These are phyloP conservation scores for Hanseniaspora mollemarum DNA, from an alignment of 805 yeast species.

Conservation along the genomic window DNA sequence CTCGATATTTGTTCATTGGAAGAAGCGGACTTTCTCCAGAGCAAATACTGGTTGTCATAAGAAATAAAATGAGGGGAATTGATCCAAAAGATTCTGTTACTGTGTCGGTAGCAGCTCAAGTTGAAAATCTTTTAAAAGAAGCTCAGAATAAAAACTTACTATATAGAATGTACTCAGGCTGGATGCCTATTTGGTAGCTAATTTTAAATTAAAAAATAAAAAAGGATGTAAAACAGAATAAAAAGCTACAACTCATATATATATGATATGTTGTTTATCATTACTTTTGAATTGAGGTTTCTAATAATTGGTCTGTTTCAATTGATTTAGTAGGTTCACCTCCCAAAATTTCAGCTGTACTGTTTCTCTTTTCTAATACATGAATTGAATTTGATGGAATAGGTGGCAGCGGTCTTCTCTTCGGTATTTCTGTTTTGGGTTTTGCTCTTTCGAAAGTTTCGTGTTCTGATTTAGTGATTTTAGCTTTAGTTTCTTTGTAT, in stretches of 20 bases:
- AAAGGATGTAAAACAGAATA: too few species aligned
- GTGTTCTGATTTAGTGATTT: too few species aligned
- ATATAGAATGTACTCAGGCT: slow-evolving; percentile 84
- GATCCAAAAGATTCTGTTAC: slow-evolving; percentile 72
- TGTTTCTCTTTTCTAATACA: neutral
- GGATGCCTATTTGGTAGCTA: slow-evolving; percentile 63
- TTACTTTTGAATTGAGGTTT: too few species aligned
- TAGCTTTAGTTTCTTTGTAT: neutral
- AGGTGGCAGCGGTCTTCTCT: slow-evolving; percentile 26
- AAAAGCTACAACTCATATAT: neutral
- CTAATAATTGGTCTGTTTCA: neutral
- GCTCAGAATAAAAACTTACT: slow-evolving; percentile 63
- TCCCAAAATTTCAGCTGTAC: neutral
- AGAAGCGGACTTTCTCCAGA: slow-evolving; percentile 41
- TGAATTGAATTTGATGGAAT: slow-evolving; percentile 14
- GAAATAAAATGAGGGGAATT: slow-evolving; percentile 75
- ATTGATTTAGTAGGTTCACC: neutral
- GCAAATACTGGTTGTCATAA: slow-evolving; percentile 55
- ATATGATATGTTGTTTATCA: neutral
- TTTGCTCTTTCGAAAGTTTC: too few species aligned
- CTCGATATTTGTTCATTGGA: slow-evolving; percentile 20
- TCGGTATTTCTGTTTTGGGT: slow-evolving; percentile 23
- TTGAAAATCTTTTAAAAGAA: slow-evolving; percentile 73
- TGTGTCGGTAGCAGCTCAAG: slow-evolving; percentile 84
- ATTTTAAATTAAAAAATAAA: neutral